Percentiles rank a stretch among this genome's conserved stretches.
Conservation (phyloP, 208 protist genomes). For the Crithidia bombi region DNA sequence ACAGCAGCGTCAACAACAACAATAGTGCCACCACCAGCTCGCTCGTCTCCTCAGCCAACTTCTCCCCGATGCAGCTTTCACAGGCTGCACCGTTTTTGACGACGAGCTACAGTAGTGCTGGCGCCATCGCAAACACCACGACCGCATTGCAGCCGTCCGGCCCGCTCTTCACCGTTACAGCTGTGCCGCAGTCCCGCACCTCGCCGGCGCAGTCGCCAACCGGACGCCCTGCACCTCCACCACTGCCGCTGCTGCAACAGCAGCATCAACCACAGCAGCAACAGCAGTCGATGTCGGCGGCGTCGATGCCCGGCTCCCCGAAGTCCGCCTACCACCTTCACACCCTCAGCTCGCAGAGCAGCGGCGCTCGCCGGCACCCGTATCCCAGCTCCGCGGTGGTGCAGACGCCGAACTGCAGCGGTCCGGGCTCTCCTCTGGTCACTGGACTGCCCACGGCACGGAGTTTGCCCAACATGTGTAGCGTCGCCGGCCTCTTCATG, state of each 20-base stretch:
- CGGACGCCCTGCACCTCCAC: neutral
- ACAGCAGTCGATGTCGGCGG: neutral
- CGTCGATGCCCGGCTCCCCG: conserved; percentile 15
- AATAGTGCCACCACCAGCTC: conserved; percentile 17
- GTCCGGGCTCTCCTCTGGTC: conserved; percentile 14
- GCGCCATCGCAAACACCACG: neutral
- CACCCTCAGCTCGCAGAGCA: conserved; percentile 27
- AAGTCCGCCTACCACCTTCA: conserved; percentile 16
- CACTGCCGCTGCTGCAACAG: neutral
- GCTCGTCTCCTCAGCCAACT: conserved; percentile 11
- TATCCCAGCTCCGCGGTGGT: conserved; percentile 3
- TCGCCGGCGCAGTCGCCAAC: conserved; percentile 9
- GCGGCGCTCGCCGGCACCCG: neutral
- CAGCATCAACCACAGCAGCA: neutral
- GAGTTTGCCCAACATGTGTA: conserved; percentile 14
- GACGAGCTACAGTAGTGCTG: neutral
- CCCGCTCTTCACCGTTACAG: conserved; percentile 4
- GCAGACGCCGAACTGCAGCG: conserved; percentile 29
- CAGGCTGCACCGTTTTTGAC: neutral
- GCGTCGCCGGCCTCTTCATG: neutral
- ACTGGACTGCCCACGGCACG: conserved; percentile 9
- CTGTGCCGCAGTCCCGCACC: conserved; percentile 12
- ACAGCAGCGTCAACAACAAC: conserved; percentile 1
- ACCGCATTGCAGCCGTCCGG: neutral
- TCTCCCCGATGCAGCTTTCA: conserved; percentile 7